Evolutionary conservation across 805 yeast species (phyloP).

Genomic region (Lachancea fermentati): DNA sequence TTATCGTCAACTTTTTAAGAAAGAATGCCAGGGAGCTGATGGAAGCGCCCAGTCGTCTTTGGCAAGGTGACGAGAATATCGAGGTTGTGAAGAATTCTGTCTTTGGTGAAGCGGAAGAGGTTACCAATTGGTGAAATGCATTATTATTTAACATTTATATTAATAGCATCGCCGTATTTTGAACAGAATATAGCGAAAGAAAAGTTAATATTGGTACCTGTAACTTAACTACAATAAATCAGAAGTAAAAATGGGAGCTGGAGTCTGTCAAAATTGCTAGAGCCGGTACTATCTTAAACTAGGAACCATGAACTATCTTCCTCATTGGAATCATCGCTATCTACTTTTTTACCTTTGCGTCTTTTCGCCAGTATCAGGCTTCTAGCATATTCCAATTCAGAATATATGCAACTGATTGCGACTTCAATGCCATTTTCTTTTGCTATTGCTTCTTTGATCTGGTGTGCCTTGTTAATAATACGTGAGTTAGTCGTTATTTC

Average conservation of each 20-base stretch:
- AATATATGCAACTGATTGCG: constrained; percentile 76
- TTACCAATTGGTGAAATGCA: constrained; percentile 73
- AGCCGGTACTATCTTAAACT: background rate
- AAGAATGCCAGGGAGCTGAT: constrained; percentile 54
- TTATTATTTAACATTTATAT: background rate
- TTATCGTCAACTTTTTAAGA: constrained; percentile 61
- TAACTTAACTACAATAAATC: no score
- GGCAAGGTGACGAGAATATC: constrained; percentile 41
- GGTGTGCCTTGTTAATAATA: constrained; percentile 61
- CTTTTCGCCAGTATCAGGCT: constrained; percentile 47
- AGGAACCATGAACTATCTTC: constrained; percentile 11
- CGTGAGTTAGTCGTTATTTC: constrained; percentile 62
- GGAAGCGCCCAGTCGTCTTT: constrained; percentile 34
- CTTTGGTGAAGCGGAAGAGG: constrained; percentile 93
- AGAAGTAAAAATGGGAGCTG: no score
- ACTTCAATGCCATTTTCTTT: constrained; percentile 74
- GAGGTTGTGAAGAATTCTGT: constrained; percentile 52
- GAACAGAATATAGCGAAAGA: background rate
- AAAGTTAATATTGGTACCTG: background rate
- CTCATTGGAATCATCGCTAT: constrained; percentile 7
- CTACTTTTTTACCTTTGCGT: constrained; percentile 16
- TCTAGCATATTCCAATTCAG: constrained; percentile 71
- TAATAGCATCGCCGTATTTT: background rate
- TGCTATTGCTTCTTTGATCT: constrained; percentile 55
- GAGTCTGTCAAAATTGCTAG: no score